Percentiles rank a stretch among this genome's conserved stretches.
phyloP scores from a whole-genome alignment of 1,284 basidiomycete genomes.

The Wallemia hederae region DNA sequence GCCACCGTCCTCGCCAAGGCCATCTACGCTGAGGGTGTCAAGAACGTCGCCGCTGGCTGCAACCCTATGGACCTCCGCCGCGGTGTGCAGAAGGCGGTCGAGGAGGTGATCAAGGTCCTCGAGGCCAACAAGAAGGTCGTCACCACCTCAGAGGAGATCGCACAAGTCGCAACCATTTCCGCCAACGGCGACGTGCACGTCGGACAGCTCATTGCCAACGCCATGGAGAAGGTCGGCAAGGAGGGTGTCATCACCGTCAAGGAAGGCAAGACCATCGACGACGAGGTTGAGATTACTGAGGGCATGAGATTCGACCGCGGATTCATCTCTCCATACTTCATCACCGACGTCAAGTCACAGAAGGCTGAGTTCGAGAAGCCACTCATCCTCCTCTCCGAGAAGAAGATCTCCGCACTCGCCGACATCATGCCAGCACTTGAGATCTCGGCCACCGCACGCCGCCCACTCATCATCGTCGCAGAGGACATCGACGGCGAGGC shows the following conservation, averaged over 20 bases:
- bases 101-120: conserved; percentile 77
- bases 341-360: conserved; percentile 92
- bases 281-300: conserved; percentile 94
- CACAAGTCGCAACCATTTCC: conserved; percentile 91
- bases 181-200: conserved; percentile 89
- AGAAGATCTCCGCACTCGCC: conserved; percentile 86
- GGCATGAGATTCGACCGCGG: conserved; percentile 99
- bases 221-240: conserved; percentile 99
- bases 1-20: conserved; percentile 88
- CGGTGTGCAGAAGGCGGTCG: conserved; percentile 82
- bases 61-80: conserved; percentile 98
- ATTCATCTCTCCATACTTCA: conserved; percentile 94
- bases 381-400: conserved; percentile 70
- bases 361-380: conserved; percentile 96
- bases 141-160: conserved; percentile 90
- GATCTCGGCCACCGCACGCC: conserved; percentile 61
- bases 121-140: conserved; percentile 70
- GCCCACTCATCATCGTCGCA: conserved; percentile 81
- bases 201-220: conserved; percentile 87
- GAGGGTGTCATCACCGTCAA: conserved; percentile 99
- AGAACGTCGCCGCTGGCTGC: conserved; percentile 96
- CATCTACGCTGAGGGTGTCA: conserved; percentile 94
- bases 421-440: conserved; percentile 90
- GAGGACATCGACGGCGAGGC: conserved; percentile 96
- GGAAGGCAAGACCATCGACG: conserved; percentile 88